These are phyloP conservation scores for Beta lomatogona DNA, from an alignment of 179 eudicot genomes.

Conservation along the genomic window DNA sequence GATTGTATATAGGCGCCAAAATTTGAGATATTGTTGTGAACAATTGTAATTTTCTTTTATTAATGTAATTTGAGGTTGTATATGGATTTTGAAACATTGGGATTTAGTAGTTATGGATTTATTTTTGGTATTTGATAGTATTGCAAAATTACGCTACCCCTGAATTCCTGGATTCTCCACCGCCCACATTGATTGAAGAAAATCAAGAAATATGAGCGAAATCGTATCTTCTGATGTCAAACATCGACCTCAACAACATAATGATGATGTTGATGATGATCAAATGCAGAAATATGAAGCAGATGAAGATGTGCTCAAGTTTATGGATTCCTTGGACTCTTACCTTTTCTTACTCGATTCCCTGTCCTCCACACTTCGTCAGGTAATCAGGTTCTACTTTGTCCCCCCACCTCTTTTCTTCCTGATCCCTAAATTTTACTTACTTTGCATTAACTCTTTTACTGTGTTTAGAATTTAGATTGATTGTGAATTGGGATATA, in stretches of 20 bases:
- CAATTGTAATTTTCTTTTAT: too few relatives aligned
- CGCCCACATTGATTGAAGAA: too few relatives aligned
- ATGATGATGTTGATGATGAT: neutral
- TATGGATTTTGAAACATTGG: too few relatives aligned
- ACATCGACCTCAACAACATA: neutral
- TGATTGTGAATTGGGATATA: neutral
- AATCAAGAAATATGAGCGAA: constrained; percentile 6
- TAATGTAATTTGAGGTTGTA: too few relatives aligned
- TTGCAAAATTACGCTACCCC: too few relatives aligned
- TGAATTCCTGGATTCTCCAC: too few relatives aligned
- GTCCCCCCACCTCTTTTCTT: neutral
- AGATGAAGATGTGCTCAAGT: constrained; percentile 50
- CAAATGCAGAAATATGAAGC: constrained; percentile 8
- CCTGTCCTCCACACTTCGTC: constrained; percentile 75
- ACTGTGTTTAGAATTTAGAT: neutral
- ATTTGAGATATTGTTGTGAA: too few relatives aligned
- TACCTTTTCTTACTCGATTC: constrained; percentile 63
- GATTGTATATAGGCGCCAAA: too few relatives aligned
- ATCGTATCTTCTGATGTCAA: constrained; percentile 14
- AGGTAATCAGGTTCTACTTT: constrained; percentile 46
- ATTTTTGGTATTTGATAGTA: too few relatives aligned
- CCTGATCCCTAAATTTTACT: too few relatives aligned
- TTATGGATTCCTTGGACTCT: constrained; percentile 80
- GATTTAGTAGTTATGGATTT: too few relatives aligned
- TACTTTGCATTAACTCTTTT: neutral